Conservation (phyloP, 1,139 yeast genomes). For the Suhomyces anneliseae region DNA sequence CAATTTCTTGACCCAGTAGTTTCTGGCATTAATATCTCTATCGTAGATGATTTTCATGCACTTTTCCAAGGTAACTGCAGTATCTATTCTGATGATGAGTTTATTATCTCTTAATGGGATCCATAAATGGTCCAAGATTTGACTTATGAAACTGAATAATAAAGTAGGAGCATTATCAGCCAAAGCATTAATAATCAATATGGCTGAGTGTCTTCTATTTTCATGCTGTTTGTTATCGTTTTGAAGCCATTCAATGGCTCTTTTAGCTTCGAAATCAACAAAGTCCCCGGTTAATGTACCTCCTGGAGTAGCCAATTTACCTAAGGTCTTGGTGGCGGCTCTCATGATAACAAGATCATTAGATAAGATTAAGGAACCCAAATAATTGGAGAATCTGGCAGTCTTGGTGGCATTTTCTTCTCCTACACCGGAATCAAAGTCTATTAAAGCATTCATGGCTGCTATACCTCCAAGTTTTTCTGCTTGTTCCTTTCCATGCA, state of each 20-base stretch:
- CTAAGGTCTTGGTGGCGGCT: conserved; percentile 82
- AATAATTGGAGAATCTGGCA: conserved; percentile 84
- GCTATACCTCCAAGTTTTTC: conserved; percentile 88
- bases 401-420: conserved; percentile 88
- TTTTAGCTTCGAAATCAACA: conserved; percentile 87
- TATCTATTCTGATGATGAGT: conserved; percentile 71
- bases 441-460: conserved; percentile 85
- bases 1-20: conserved; percentile 71
- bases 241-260: conserved; percentile 89
- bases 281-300: conserved; percentile 88
- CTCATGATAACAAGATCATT: conserved; percentile 83
- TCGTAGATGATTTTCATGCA: conserved; percentile 78
- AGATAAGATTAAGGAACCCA: conserved; percentile 77
- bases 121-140: conserved; percentile 84
- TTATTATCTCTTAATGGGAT: conserved; percentile 80
- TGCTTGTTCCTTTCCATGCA: conserved; percentile 69
- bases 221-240: conserved; percentile 75
- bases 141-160: conserved; percentile 73
- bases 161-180: conserved; percentile 88
- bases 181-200: conserved; percentile 76
- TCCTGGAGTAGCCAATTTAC: conserved; percentile 85
- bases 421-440: conserved; percentile 62
- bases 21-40: conserved; percentile 70
- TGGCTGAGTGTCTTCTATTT: conserved; percentile 85
- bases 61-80: conserved; percentile 77